Evolutionary conservation across 2,329 filamentous ascomycete genomes (phyloP).

Genomic region (Endothia cerciana): DNA sequence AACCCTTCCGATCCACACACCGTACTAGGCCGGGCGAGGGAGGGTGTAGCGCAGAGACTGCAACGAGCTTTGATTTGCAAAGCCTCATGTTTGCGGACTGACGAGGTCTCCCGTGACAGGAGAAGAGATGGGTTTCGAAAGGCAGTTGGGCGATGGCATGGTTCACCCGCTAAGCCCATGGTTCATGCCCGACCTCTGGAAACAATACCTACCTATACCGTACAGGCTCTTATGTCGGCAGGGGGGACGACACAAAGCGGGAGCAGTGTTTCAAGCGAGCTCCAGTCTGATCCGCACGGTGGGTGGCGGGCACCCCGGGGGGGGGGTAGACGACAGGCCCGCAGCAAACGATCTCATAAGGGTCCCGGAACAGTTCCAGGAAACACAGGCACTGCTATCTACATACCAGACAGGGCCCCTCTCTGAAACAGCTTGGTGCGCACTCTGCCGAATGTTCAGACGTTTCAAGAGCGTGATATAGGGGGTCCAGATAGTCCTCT

Average conservation of each 20-base stretch:
- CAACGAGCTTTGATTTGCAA: no score
- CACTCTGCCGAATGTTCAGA: neutral
- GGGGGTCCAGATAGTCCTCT: neutral
- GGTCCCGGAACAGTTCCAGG: neutral
- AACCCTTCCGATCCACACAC: no score
- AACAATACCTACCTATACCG: no score
- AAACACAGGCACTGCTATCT: neutral
- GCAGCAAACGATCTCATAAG: slow-evolving; percentile 2
- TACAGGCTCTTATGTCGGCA: neutral
- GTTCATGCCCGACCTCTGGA: no score
- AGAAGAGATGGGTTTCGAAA: no score
- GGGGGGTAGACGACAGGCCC: slow-evolving; percentile 4
- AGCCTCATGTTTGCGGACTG: no score
- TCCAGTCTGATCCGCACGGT: neutral
- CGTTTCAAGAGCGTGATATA: neutral
- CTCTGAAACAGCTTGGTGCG: neutral
- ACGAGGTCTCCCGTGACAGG: no score
- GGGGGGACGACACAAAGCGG: neutral
- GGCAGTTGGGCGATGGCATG: no score
- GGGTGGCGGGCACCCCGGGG: no score
- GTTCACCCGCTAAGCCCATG: no score
- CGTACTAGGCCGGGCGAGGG: neutral
- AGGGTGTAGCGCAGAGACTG: no score
- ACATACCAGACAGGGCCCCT: neutral
- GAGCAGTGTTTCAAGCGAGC: neutral